phyloP scores from a whole-genome alignment of 1,139 yeast species.

The Suhomyces taliae region DNA sequence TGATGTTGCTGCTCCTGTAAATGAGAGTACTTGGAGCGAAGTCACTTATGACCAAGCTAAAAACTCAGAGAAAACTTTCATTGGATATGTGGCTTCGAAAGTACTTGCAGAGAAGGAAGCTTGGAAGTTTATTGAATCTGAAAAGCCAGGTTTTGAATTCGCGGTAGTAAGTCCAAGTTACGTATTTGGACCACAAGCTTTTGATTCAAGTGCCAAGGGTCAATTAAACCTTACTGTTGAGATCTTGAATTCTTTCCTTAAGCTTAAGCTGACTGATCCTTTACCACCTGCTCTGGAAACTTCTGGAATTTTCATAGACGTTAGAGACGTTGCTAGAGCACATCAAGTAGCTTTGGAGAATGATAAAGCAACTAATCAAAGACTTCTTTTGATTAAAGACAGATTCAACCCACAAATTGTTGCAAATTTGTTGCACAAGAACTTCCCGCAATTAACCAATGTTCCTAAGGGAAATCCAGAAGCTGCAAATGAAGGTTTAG shows the following conservation, averaged over 20 bases:
- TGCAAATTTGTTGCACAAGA: constrained; percentile 14
- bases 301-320: constrained; percentile 2
- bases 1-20: constrained; percentile 13
- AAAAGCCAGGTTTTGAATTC: constrained; percentile 18
- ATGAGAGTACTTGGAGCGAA: constrained; percentile 42
- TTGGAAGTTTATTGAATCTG: constrained; percentile 39
- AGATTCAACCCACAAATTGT: constrained; percentile 12
- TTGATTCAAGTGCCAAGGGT: constrained; percentile 16
- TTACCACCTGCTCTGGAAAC: constrained; percentile 17
- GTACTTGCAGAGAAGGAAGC: constrained; percentile 43
- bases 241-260: constrained; percentile 20
- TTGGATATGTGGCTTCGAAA: constrained; percentile 37
- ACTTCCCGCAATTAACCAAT: constrained; percentile 19
- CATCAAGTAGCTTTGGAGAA: constrained; percentile 30
- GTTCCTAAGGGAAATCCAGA: constrained; percentile 29
- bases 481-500: constrained; percentile 10
- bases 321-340: constrained; percentile 24
- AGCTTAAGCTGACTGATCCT: constrained; percentile 19
- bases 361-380: not conserved
- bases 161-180: constrained; percentile 21
- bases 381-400: constrained; percentile 2
- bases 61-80: constrained; percentile 11
- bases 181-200: constrained; percentile 32
- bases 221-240: constrained; percentile 21
- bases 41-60: constrained; percentile 34